phyloP scores from a whole-genome alignment of 1,284 basidiomycete species.

The Puccinia polysora region DNA sequence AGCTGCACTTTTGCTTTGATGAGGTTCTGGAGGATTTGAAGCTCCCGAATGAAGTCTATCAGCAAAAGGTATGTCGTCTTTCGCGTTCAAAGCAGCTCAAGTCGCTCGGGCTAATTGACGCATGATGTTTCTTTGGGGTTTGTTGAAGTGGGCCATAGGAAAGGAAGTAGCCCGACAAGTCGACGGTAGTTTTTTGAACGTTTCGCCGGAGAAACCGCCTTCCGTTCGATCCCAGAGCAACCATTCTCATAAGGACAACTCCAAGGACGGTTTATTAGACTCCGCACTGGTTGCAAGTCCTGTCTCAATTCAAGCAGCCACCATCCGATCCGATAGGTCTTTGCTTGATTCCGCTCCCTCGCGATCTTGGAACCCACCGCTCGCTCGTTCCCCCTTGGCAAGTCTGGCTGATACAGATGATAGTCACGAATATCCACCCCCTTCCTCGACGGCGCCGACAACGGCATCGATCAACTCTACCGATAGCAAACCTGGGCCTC shows the following conservation, averaged over 20 bases:
- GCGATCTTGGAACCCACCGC: constrained; percentile 11
- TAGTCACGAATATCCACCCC: constrained; percentile 1
- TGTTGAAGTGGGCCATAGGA: constrained; percentile 26
- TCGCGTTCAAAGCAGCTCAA: not conserved
- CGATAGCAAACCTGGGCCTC: not conserved
- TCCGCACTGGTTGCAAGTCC: too few relatives aligned
- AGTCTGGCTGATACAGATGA: constrained; percentile 7
- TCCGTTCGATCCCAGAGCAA: not conserved
- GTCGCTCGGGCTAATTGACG: too few relatives aligned
- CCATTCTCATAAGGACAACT: not conserved
- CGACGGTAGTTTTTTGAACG: constrained; percentile 17
- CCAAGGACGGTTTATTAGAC: not conserved
- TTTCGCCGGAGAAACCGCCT: not conserved
- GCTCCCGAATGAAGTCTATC: constrained; percentile 26
- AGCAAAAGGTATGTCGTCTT: constrained; percentile 9
- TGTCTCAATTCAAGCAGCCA: not conserved
- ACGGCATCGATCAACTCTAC: not conserved
- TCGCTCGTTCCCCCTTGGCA: not conserved
- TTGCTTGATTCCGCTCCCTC: not conserved
- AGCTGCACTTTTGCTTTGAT: constrained; percentile 5
- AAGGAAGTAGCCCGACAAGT: constrained; percentile 1
- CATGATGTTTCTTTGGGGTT: not conserved
- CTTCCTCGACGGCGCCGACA: constrained; percentile 14
- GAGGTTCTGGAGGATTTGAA: constrained; percentile 16
- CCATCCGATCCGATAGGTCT: not conserved